Base-by-base conservation (phyloP, 2,329 filamentous ascomycete species). In the Ceratocystis diversiconidia region DNA sequence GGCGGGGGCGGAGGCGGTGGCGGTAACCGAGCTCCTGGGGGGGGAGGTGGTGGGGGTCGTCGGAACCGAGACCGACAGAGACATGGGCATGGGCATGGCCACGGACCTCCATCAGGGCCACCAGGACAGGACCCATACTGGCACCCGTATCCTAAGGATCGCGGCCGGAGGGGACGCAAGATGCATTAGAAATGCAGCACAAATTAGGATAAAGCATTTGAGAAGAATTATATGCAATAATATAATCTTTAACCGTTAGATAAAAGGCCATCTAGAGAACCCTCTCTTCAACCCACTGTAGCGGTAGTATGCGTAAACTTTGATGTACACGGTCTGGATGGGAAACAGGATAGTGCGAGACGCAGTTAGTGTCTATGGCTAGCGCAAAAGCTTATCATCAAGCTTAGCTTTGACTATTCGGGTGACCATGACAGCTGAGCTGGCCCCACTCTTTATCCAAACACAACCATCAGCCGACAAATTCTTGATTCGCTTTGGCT, bases 1-100 rank as follows among this genome's bases (percentile, higher is more conserved):
- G 25, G 41, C 55, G 32, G 32, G 0, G 32, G 32, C 3, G 50
- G 28, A 8, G 19, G 52, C 8, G 32, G 62, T 17, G n/a, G 46
- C 22, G 22, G 46, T 50, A 50, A 55, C 22, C 60, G 10, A 28
- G 75, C 74, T 60, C 69, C 69, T 2, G 73, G 67, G 62, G 61
- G 66, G 3, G 66, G 57, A 15, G 43, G 52, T 61, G 68, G 66
- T 22, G 64, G 68, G 5, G 57, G 64, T 5, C 55, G 66, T 6
- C 41, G 66, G 43, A 62, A 64, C n/a, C 61, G 67, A 62, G 48
- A 61, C 5, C 61, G 66, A 6, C 55, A 64, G 25, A 59, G 66
- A 50, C 43, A 30, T 41, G 55, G 64, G 12, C 50, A 44, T 19
- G 63, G 52, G 0, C 63, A 57, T 17, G 55, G 57, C n/a, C 57